Conservation (phyloP, 2,329 filamentous ascomycete species). For the Neonectria hederae region DNA sequence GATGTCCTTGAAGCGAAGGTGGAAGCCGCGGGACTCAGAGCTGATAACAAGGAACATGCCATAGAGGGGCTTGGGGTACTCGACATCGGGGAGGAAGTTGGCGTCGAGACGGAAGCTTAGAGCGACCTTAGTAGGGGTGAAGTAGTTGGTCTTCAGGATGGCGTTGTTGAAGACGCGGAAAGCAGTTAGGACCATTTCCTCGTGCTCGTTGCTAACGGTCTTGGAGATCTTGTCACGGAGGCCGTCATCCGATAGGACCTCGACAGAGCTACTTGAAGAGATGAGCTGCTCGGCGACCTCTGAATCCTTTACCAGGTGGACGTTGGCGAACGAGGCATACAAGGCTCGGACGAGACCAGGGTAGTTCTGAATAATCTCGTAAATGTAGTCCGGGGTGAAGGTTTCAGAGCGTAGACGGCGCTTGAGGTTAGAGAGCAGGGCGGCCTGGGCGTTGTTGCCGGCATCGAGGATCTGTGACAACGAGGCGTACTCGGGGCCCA, state of each 20-base stretch:
- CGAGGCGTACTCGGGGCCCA: slow-evolving; percentile 91
- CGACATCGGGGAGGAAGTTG: slow-evolving; percentile 85
- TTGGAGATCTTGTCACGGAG: slow-evolving; percentile 81
- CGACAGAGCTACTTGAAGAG: slow-evolving; percentile 64
- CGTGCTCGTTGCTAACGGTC: slow-evolving; percentile 90
- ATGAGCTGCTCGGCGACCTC: slow-evolving; percentile 62
- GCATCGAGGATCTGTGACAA: slow-evolving; percentile 82
- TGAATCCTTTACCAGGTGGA: slow-evolving; percentile 72
- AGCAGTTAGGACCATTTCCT: slow-evolving; percentile 96
- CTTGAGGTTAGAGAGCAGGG: slow-evolving; percentile 93
- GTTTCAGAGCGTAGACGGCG: slow-evolving; percentile 94
- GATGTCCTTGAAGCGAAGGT: slow-evolving; percentile 96
- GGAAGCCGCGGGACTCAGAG: slow-evolving; percentile 96
- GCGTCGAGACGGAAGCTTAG: slow-evolving; percentile 95
- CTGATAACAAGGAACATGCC: slow-evolving; percentile 99
- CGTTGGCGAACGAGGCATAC: slow-evolving; percentile 90
- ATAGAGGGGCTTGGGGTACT: slow-evolving; percentile 93
- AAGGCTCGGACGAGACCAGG: slow-evolving; percentile 86
- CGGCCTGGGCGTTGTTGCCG: slow-evolving; percentile 84
- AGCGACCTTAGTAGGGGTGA: slow-evolving; percentile 96
- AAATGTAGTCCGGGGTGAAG: slow-evolving; percentile 97
- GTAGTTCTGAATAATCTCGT: slow-evolving; percentile 94
- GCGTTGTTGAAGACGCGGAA: slow-evolving; percentile 96
- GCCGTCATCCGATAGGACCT: slow-evolving; percentile 79
- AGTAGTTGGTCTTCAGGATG: slow-evolving; percentile 97